A percentile compares a stretch with the other conserved stretches of the same genome.
Conservation (phyloP, 2,329 filamentous ascomycete species). For the Colletotrichum phormii region DNA sequence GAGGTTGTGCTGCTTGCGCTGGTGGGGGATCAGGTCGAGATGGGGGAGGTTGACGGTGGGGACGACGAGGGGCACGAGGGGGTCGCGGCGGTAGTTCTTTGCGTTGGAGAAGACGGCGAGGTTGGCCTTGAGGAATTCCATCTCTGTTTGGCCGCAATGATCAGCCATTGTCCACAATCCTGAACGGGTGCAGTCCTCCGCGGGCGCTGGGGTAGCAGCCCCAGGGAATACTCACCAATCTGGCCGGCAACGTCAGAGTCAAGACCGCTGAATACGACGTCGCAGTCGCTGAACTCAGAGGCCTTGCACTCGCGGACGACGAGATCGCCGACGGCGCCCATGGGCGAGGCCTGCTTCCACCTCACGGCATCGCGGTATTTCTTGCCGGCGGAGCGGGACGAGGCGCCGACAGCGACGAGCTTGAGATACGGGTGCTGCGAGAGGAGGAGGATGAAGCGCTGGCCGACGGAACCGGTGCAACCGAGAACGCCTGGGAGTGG, state of each 20-base stretch:
- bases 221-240: slow-evolving; percentile 71
- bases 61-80: slow-evolving; percentile 90
- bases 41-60: slow-evolving; percentile 94
- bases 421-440: slow-evolving; percentile 88
- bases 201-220: background rate
- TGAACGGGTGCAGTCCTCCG: background rate
- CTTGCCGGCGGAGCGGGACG: slow-evolving; percentile 89
- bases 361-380: slow-evolving; percentile 92
- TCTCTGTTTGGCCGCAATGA: slow-evolving; percentile 67
- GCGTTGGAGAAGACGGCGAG: slow-evolving; percentile 97
- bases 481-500: slow-evolving; percentile 76
- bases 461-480: slow-evolving; percentile 93
- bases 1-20: slow-evolving; percentile 78
- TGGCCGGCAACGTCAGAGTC: slow-evolving; percentile 94
- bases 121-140: slow-evolving; percentile 89
- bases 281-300: slow-evolving; percentile 87
- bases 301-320: slow-evolving; percentile 88
- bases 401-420: slow-evolving; percentile 90
- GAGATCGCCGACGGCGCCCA: slow-evolving; percentile 83
- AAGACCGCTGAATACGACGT: slow-evolving; percentile 91
- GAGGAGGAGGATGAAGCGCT: slow-evolving; percentile 94
- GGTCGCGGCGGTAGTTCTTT: slow-evolving; percentile 94
- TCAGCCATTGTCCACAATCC: background rate
- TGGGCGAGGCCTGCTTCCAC: slow-evolving; percentile 92
- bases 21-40: slow-evolving; percentile 89